A percentile compares a stretch with the other conserved stretches of the same genome.
phyloP scores from a whole-genome alignment of 768 basidiomycete species.

The Xerocomus potaroensis region DNA sequence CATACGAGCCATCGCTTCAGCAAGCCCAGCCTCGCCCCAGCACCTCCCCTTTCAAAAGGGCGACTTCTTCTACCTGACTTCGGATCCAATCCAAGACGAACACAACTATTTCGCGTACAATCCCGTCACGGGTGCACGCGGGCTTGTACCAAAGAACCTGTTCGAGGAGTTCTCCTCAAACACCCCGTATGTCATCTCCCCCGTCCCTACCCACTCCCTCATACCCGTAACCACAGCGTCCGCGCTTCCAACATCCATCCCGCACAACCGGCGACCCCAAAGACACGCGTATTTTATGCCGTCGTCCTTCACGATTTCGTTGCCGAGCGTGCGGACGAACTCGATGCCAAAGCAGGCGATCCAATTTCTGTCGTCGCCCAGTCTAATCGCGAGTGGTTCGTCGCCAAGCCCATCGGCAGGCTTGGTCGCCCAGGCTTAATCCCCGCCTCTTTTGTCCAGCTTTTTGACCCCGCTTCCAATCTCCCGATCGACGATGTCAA shows the following conservation, averaged over 20 bases:
- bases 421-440: conserved; percentile 96
- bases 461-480: conserved; percentile 88
- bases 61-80: conserved; percentile 96
- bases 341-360: conserved; percentile 92
- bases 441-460: conserved; percentile 94
- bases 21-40: conserved; percentile 70
- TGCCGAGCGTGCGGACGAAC: conserved; percentile 95
- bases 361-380: conserved; percentile 96
- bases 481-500: conserved; percentile 71
- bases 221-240: conserved; percentile 23
- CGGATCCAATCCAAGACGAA: conserved; percentile 54
- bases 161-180: conserved; percentile 90
- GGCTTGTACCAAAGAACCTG: conserved; percentile 79
- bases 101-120: conserved; percentile 94
- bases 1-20: conserved; percentile 73
- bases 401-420: conserved; percentile 95
- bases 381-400: conserved; percentile 99
- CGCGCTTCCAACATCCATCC: conserved; percentile 36
- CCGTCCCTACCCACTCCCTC: not conserved
- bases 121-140: conserved; percentile 85
- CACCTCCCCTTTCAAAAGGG: conserved; percentile 90
- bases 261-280: conserved; percentile 32
- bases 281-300: conserved; percentile 79
- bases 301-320: conserved; percentile 92
- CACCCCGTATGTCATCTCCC: conserved; percentile 34